phyloP scores from a whole-genome alignment of 176 grass and related monocot species.

The Zoysia pacifica region DNA sequence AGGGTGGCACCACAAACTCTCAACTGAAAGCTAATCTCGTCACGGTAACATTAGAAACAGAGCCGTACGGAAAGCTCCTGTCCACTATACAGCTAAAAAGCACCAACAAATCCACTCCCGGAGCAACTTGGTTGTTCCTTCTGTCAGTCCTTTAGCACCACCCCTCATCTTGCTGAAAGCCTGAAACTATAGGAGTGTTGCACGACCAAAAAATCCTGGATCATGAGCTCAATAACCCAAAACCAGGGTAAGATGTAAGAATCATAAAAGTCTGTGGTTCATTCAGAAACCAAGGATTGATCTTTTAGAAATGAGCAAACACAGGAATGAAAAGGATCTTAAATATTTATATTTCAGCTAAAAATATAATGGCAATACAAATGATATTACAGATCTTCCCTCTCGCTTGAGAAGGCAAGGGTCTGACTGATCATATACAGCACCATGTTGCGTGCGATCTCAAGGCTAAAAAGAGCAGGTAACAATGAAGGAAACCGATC shows the following conservation, averaged over 20 bases:
- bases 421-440: conserved; percentile 31
- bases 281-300: not conserved
- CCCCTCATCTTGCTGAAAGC: not conserved
- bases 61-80: too few species aligned
- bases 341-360: conserved; percentile 49
- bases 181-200: not conserved
- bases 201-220: not conserved
- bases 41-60: too few species aligned
- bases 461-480: conserved; percentile 18
- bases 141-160: conserved; percentile 39
- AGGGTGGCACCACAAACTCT: too few species aligned
- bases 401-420: conserved; percentile 31
- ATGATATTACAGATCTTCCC: conserved; percentile 60
- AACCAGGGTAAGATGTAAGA: not conserved
- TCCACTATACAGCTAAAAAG: conserved; percentile 50
- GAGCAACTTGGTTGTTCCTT: conserved; percentile 51
- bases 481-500: conserved; percentile 1
- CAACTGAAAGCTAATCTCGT: too few species aligned
- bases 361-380: conserved; percentile 52
- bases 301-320: not conserved
- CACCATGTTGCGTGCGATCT: conserved; percentile 30
- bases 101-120: conserved; percentile 44
- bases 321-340: conserved; percentile 32
- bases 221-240: not conserved
- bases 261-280: not conserved